Conservation (phyloP, 768 basidiomycete species). For the Serendipita sp. region DNA sequence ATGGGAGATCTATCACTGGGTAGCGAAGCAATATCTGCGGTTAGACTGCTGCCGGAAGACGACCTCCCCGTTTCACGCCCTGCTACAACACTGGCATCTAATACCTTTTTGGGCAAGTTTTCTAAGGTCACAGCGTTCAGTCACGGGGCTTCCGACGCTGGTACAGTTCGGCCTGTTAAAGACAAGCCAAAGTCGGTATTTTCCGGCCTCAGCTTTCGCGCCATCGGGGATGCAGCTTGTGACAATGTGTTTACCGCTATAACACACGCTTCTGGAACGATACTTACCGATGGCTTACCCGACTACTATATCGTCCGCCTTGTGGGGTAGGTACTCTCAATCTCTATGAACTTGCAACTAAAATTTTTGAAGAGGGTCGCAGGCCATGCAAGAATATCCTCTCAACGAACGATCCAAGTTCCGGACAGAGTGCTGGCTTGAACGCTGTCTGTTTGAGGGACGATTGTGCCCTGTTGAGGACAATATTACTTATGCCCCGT, state of each 20-base stretch:
- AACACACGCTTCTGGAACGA: neutral
- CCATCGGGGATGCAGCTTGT: conserved; percentile 1
- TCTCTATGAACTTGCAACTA: neutral
- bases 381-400: neutral
- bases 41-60: neutral
- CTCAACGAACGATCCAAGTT: conserved; percentile 10
- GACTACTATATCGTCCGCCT: neutral
- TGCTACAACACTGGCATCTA: neutral
- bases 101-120: neutral
- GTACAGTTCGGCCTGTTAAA: neutral
- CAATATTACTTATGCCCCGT: conserved; percentile 54
- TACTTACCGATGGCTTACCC: neutral
- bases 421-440: conserved; percentile 89
- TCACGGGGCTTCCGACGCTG: neutral
- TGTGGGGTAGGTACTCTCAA: conserved; percentile 5
- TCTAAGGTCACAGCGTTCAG: neutral
- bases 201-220: conserved; percentile 4
- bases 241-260: neutral
- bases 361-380: neutral
- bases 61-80: neutral
- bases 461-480: conserved; percentile 51
- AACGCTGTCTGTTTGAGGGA: conserved; percentile 65
- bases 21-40: neutral
- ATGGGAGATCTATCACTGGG: neutral
- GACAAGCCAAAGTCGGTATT: neutral